A percentile compares a stretch with the other conserved stretches of the same genome.
Conservation (phyloP, 2,329 filamentous ascomycete species). For the Metarhizium album region DNA sequence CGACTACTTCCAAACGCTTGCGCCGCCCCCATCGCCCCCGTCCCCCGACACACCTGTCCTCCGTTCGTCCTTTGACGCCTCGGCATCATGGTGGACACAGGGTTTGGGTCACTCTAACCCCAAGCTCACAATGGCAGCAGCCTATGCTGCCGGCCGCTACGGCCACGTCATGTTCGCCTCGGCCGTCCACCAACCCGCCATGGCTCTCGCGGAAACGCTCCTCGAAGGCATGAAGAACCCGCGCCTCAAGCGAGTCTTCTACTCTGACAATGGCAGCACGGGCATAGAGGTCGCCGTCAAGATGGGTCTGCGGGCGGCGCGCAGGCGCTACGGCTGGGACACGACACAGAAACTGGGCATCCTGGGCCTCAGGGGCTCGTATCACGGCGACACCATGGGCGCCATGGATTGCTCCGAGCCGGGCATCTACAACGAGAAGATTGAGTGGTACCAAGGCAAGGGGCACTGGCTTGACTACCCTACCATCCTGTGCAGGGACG, state of each 20-base stretch:
- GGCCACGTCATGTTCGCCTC: slow-evolving; percentile 84
- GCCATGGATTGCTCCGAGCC: slow-evolving; percentile 81
- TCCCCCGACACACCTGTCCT: slow-evolving; percentile 10
- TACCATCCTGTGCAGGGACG: slow-evolving; percentile 53
- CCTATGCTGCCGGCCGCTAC: slow-evolving; percentile 73
- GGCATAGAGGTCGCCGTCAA: slow-evolving; percentile 78
- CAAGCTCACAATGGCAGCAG: slow-evolving; percentile 59
- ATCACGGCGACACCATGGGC: slow-evolving; percentile 81
- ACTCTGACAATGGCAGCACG: slow-evolving; percentile 74
- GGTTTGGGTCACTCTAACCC: slow-evolving; percentile 74
- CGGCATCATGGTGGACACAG: slow-evolving; percentile 88
- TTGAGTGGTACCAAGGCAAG: slow-evolving; percentile 74
- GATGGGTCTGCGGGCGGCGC: slow-evolving; percentile 66
- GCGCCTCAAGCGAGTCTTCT: slow-evolving; percentile 63
- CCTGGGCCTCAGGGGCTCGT: slow-evolving; percentile 67
- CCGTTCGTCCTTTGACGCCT: slow-evolving; percentile 64
- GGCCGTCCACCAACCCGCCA: slow-evolving; percentile 66
- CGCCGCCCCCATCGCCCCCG: background rate
- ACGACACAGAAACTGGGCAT: slow-evolving; percentile 50
- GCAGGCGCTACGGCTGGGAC: slow-evolving; percentile 55
- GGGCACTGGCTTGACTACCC: slow-evolving; percentile 79
- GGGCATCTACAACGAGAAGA: slow-evolving; percentile 66
- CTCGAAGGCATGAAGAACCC: slow-evolving; percentile 50
- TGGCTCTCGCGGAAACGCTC: slow-evolving; percentile 56
- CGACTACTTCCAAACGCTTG: slow-evolving; percentile 60